phyloP scores from a whole-genome alignment of 2,329 filamentous ascomycete species.

The Aureobasidium sp. region DNA sequence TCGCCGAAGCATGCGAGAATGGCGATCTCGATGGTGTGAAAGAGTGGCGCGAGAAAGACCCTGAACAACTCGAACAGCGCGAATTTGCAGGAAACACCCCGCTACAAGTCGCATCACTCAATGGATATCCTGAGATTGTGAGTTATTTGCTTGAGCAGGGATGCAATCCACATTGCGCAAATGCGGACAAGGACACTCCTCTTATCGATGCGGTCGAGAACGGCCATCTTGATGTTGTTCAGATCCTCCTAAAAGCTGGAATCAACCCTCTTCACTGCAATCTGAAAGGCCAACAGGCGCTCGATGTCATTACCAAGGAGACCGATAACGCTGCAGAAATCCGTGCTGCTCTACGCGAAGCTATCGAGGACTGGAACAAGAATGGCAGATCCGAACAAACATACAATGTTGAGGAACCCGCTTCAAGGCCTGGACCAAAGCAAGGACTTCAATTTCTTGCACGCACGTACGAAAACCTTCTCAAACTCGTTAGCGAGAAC shows the following conservation, averaged over 20 bases:
- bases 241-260: constrained; percentile 72
- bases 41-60: constrained; percentile 66
- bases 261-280: constrained; percentile 72
- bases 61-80: constrained; percentile 78
- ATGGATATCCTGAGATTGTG: constrained; percentile 81
- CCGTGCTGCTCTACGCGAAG: constrained; percentile 40
- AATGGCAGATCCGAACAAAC: constrained; percentile 35
- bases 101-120: constrained; percentile 83
- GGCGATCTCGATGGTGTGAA: constrained; percentile 76
- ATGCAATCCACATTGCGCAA: constrained; percentile 75
- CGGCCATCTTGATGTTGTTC: constrained; percentile 81
- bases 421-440: constrained; percentile 32
- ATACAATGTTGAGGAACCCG: constrained; percentile 41
- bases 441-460: constrained; percentile 44
- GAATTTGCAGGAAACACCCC: constrained; percentile 97
- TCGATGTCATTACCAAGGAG: constrained; percentile 73
- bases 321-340: constrained; percentile 72
- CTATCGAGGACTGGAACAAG: constrained; percentile 40
- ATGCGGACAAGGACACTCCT: constrained; percentile 74
- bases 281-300: constrained; percentile 67
- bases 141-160: constrained; percentile 77
- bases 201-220: constrained; percentile 96
- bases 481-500: constrained; percentile 42
- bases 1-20: constrained; percentile 83
- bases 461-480: constrained; percentile 42